Percentiles rank a stretch among this genome's conserved stretches.
phyloP scores from a whole-genome alignment of 2,329 filamentous ascomycete species.

The Amylocarpus encephaloides region DNA sequence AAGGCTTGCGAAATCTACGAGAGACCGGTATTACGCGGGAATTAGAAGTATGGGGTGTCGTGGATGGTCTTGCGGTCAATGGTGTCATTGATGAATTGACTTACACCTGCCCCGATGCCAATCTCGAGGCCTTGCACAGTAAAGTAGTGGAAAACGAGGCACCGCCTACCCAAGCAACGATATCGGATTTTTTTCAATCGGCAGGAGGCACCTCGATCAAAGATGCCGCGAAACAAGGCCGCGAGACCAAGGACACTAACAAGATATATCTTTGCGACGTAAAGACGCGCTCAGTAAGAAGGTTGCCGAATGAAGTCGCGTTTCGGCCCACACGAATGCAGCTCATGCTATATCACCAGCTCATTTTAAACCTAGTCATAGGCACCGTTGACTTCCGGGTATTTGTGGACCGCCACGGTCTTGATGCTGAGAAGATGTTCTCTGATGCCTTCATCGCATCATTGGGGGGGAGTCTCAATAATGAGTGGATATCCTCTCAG shows the following conservation, averaged over 20 bases:
- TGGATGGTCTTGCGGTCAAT: conserved; percentile 78
- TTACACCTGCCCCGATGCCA: conserved; percentile 66
- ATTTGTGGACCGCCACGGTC: conserved; percentile 64
- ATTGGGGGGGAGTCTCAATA: conserved; percentile 61
- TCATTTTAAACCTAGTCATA: conserved; percentile 70
- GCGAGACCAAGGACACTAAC: conserved; percentile 11
- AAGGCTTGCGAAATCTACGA: conserved; percentile 69
- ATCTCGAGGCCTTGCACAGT: conserved; percentile 46
- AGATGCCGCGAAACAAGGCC: conserved; percentile 12
- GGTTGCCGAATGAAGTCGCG: conserved; percentile 54
- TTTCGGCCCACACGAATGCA: conserved; percentile 77
- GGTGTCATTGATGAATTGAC: conserved; percentile 86
- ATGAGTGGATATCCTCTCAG: conserved; percentile 46
- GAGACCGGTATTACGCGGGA: conserved; percentile 68
- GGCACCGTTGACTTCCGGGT: conserved; percentile 62
- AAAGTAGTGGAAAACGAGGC: conserved; percentile 31
- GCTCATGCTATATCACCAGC: conserved; percentile 80
- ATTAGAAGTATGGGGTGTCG: conserved; percentile 75
- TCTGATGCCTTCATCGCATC: conserved; percentile 75
- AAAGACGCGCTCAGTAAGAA: conserved; percentile 69
- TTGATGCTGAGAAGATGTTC: conserved; percentile 61
- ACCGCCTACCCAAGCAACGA: conserved; percentile 27
- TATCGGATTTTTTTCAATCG: conserved; percentile 26
- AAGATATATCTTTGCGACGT: conserved; percentile 77
- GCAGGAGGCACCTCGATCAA: conserved; percentile 14